These are phyloP conservation scores for Botrytis cinerea DNA, from an alignment of 2,329 filamentous ascomycete species.

Conservation along the genomic window DNA sequence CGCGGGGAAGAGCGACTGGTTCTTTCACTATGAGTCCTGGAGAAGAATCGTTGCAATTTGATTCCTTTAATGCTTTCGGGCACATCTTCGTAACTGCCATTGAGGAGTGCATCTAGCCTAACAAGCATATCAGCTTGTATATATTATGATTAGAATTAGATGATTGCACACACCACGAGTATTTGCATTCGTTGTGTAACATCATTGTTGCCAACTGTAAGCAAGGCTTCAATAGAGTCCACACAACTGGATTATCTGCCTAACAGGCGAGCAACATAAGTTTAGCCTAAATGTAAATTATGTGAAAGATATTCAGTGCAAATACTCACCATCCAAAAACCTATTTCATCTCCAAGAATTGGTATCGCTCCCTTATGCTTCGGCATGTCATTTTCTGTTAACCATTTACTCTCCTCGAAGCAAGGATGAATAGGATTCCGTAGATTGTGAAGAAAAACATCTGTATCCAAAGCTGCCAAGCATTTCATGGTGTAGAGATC, in stretches of 20 bases:
- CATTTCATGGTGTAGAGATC: background rate
- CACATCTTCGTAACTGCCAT: background rate
- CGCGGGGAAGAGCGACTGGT: background rate
- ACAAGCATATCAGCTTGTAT: background rate
- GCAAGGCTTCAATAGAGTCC: constrained; percentile 7
- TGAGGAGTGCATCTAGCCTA: constrained; percentile 13
- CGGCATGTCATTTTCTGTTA: constrained; percentile 20
- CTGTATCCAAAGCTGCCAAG: background rate
- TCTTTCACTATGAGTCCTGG: background rate
- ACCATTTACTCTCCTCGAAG: constrained; percentile 20
- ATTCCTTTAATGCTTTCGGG: background rate
- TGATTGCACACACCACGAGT: background rate
- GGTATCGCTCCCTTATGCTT: constrained; percentile 21
- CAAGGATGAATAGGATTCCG: constrained; percentile 22
- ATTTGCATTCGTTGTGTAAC: constrained; percentile 11
- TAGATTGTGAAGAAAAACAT: background rate
- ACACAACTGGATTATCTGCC: constrained; percentile 4
- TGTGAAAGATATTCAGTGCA: background rate
- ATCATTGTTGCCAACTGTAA: constrained; percentile 13
- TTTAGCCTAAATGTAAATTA: background rate
- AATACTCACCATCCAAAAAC: constrained; percentile 28
- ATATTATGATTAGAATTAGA: too few species aligned
- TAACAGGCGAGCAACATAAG: background rate
- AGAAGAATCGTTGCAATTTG: constrained; percentile 2
- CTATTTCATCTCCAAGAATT: constrained; percentile 20